Evolutionary conservation across 75 land plant species (phyloP).

Genomic region (Isoetes taiwanensis): DNA sequence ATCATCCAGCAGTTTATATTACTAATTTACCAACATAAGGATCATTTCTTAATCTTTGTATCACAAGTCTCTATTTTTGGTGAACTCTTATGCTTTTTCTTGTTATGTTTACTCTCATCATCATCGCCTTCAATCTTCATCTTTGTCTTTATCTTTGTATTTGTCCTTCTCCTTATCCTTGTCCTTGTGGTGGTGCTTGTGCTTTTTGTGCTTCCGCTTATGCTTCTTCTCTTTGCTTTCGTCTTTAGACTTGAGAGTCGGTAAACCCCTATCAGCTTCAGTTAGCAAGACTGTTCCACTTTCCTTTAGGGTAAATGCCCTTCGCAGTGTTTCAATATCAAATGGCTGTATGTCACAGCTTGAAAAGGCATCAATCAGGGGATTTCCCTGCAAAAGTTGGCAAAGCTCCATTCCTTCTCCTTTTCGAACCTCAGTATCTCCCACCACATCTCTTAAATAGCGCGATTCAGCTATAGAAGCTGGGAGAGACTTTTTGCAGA

Average conservation of each 20-base stretch:
- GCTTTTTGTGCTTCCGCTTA: constrained; percentile 64
- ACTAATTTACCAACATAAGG: no score
- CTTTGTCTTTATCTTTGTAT: no score
- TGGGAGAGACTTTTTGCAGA: constrained; percentile 71
- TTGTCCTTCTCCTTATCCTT: constrained; percentile 58
- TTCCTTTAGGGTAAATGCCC: constrained; percentile 73
- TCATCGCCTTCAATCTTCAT: constrained; percentile 64
- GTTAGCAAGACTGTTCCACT: constrained; percentile 55
- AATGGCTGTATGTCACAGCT: constrained; percentile 51
- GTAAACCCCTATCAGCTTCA: constrained; percentile 63
- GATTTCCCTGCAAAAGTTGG: constrained; percentile 46
- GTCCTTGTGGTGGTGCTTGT: constrained; percentile 36
- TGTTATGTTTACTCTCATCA: constrained; percentile 65
- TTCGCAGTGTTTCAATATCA: constrained; percentile 56
- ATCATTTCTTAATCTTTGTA: no score
- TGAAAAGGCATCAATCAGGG: no score
- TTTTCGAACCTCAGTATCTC: constrained; percentile 82
- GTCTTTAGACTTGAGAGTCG: constrained; percentile 53
- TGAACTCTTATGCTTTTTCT: no score
- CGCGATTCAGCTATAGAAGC: constrained; percentile 73
- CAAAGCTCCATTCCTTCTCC: constrained; percentile 95
- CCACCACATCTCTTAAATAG: constrained; percentile 77
- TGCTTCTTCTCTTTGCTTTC: constrained; percentile 63
- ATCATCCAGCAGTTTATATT: no score
- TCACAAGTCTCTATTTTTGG: no score